A percentile compares a stretch with the other conserved stretches of the same genome.
Evolutionary conservation across 306 rosid species (phyloP).

Genomic region (Corylus avellana): DNA sequence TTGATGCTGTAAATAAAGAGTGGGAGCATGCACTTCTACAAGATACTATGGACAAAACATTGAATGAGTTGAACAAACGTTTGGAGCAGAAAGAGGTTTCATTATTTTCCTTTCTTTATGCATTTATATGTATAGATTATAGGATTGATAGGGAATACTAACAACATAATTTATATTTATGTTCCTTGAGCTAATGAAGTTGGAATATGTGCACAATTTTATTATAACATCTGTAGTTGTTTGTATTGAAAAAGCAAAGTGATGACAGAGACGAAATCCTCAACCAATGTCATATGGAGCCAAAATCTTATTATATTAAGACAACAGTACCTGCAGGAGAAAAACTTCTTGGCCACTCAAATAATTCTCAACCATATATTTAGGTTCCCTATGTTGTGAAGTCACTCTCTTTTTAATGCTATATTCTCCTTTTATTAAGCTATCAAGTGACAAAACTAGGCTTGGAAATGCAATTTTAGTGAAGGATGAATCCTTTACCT

Average conservation of each 20-base stretch:
- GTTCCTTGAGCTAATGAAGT: not conserved
- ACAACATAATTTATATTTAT: not conserved
- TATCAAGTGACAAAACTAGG: not conserved
- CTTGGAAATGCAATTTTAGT: not conserved
- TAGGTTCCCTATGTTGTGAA: not conserved
- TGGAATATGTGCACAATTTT: not conserved
- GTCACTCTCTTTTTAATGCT: not conserved
- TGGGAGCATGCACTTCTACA: slow-evolving; percentile 68
- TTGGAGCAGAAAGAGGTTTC: slow-evolving; percentile 86
- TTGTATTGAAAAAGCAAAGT: slow-evolving; percentile 7
- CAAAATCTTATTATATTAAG: not conserved
- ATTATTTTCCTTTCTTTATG: slow-evolving; percentile 6
- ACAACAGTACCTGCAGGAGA: not conserved
- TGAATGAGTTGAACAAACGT: slow-evolving; percentile 70
- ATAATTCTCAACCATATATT: not conserved
- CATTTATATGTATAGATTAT: not conserved
- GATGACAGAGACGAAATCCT: slow-evolving; percentile 6
- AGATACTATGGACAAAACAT: slow-evolving; percentile 71
- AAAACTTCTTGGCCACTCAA: not conserved
- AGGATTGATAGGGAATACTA: slow-evolving; percentile 2
- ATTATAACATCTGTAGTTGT: not conserved
- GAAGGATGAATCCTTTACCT: not conserved
- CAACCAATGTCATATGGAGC: slow-evolving; percentile 2
- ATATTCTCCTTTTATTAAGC: not conserved
- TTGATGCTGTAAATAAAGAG: slow-evolving; percentile 63